Conservation (phyloP, 768 basidiomycete genomes). For the Calocybe gangraenosa region DNA sequence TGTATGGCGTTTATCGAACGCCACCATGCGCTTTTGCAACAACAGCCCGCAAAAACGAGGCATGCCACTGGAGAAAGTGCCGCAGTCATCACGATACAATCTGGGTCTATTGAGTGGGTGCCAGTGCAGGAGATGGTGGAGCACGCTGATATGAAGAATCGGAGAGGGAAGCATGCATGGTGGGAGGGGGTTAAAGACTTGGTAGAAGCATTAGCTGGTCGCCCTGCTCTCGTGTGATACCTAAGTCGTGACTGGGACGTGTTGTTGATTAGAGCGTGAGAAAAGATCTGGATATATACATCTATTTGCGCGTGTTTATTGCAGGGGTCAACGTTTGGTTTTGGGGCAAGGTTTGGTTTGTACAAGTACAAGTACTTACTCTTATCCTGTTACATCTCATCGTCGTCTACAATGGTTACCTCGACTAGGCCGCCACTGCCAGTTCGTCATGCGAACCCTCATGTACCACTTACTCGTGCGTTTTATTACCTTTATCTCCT, state of each 20-base stretch:
- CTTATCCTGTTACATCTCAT: slow-evolving; percentile 12
- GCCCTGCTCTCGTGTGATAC: slow-evolving; percentile 31
- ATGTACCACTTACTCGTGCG: slow-evolving; percentile 41
- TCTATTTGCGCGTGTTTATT: slow-evolving; percentile 28
- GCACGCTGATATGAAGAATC: slow-evolving; percentile 88
- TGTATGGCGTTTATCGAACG: slow-evolving; percentile 94
- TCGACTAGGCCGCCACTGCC: slow-evolving; percentile 47
- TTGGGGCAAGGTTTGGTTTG: too few relatives aligned
- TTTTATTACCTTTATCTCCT: slow-evolving; percentile 10
- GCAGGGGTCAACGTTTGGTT: slow-evolving; percentile 20
- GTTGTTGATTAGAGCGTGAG: slow-evolving; percentile 25
- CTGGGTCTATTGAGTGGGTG: slow-evolving; percentile 76
- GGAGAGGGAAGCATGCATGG: slow-evolving; percentile 76
- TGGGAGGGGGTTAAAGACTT: slow-evolving; percentile 70
- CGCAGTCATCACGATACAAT: slow-evolving; percentile 89
- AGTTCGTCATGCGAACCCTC: slow-evolving; percentile 43
- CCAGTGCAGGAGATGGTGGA: slow-evolving; percentile 78
- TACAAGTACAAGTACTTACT: too few relatives aligned
- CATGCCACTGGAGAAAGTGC: slow-evolving; percentile 63
- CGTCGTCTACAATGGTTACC: slow-evolving; percentile 25
- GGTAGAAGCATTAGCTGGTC: slow-evolving; percentile 69
- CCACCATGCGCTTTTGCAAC: slow-evolving; percentile 57
- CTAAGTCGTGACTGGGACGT: background rate
- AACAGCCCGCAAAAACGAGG: slow-evolving; percentile 48
- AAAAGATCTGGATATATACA: too few relatives aligned